Evolutionary conservation across 176 grass and related monocot genomes (phyloP), one percentile per base, ranked within the genome.

Genomic region (Lolium perenne): DNA sequence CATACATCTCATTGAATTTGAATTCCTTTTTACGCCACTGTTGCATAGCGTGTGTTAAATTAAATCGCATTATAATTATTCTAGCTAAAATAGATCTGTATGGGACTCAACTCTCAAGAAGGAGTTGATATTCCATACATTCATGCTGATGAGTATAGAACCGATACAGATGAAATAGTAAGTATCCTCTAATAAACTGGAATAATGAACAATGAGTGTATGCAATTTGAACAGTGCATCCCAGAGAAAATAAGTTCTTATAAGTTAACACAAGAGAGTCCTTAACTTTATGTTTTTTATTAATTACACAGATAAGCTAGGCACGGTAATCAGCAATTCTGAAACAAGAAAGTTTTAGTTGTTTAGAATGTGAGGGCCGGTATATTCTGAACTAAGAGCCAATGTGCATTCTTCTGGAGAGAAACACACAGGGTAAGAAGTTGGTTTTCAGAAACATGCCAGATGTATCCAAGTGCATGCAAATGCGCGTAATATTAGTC

Each of bases 301-400:
- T 40, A 29, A 69, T 62, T 54, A 16, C 25, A 74, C 4, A 4
- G 69, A 25, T 12, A 89, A 84, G 7, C 9, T 84, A 41, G 43
- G 17, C 29, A 73, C 7, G 8, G 2, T 10, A 71, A 32, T 26
- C 21, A 38, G 7, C 25, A 61, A n/a, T 20, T 48, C 25, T 40
- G 84, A 61, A 78, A 84, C 45, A 43, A 71, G 7, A 61, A 78
- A 78, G 38, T n/a, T 61, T 20, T 35, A 35, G 35, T 60, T 74
- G 48, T 72, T 56, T 16, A 54, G 35, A 56, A 80, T 48, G 40
- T 4, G 75, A 38, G 18, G 45, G 12, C 1, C 11, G 63, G 10
- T 57, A 72, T 74, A 35, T 13, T 57, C 15, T 55, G 55, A n/a
- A n/a, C 25, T 83, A n/a, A 41, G 11, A 83, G 16, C 68, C 12